phyloP scores from a whole-genome alignment of 2,329 filamentous ascomycete species.

The Penicillium sp. region DNA sequence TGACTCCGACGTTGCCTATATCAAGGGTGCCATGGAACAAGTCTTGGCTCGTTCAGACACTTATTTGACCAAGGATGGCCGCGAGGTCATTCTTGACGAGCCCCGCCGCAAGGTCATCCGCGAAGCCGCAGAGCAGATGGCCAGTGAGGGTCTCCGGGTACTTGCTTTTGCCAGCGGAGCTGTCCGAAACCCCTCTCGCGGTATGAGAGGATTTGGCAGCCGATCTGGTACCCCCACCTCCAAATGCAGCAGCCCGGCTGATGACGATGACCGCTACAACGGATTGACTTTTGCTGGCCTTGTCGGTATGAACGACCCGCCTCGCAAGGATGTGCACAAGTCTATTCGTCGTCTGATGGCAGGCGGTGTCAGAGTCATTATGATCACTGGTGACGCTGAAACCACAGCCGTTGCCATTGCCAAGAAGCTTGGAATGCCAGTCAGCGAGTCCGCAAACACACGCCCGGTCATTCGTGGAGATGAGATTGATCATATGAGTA shows the following conservation, averaged over 20 bases:
- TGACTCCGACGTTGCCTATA: conserved; percentile 79
- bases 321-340: conserved; percentile 83
- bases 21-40: conserved; percentile 92
- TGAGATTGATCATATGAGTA: conserved; percentile 90
- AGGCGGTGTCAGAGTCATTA: conserved; percentile 94
- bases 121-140: conserved; percentile 82
- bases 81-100: conserved; percentile 83
- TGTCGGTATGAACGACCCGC: conserved; percentile 97
- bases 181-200: conserved; percentile 55
- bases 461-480: conserved; percentile 78
- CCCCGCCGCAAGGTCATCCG: conserved; percentile 72
- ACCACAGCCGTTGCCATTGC: conserved; percentile 93
- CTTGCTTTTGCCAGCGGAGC: conserved; percentile 89
- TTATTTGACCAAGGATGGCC: conserved; percentile 82
- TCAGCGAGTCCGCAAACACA: conserved; percentile 62
- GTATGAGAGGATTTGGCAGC: conserved; percentile 54
- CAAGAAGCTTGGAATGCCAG: conserved; percentile 89
- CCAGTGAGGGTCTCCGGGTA: conserved; percentile 83
- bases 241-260: conserved; percentile 39
- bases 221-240: conserved; percentile 54
- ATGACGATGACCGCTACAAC: conserved; percentile 74
- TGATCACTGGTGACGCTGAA: conserved; percentile 98
- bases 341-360: conserved; percentile 89
- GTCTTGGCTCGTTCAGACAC: conserved; percentile 86
- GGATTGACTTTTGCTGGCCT: conserved; percentile 87